These are phyloP conservation scores for Polyporus arcularius DNA, from an alignment of 768 basidiomycete genomes.

Conservation along the genomic window DNA sequence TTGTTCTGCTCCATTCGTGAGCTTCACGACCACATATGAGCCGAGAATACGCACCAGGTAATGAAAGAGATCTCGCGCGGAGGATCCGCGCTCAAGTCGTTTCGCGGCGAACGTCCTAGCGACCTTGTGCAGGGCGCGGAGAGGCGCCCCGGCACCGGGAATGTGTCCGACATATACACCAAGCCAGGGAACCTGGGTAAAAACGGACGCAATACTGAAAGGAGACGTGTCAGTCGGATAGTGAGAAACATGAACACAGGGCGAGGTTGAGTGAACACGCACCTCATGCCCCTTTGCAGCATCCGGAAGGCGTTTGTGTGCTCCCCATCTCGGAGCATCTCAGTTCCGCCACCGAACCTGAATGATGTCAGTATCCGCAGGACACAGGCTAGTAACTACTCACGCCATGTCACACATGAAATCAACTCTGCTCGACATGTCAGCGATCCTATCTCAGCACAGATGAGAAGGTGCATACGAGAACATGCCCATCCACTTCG, in stretches of 20 bases:
- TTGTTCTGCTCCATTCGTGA: conserved; percentile 7
- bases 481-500: conserved; percentile 41
- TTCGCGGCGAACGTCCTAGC: neutral
- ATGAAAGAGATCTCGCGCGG: conserved; percentile 43
- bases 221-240: too few relatives aligned
- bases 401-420: neutral
- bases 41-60: conserved; percentile 35
- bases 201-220: too few relatives aligned
- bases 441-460: neutral
- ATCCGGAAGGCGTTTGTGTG: conserved; percentile 42
- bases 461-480: conserved; percentile 23
- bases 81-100: conserved; percentile 34
- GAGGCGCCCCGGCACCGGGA: neutral
- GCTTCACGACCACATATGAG: neutral
- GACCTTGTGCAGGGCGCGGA: neutral
- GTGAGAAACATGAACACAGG: too few relatives aligned
- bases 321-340: conserved; percentile 39
- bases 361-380: neutral
- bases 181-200: conserved; percentile 1
- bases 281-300: conserved; percentile 47
- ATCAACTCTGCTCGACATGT: neutral
- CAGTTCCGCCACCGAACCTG: conserved; percentile 27
- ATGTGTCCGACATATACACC: conserved; percentile 4
- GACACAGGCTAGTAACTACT: neutral
- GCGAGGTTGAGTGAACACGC: too few relatives aligned